Evolutionary conservation across 805 yeast genomes (phyloP), one percentile per base, ranked within the genome.

Genomic region (Metschnikowia peoriensis): DNA sequence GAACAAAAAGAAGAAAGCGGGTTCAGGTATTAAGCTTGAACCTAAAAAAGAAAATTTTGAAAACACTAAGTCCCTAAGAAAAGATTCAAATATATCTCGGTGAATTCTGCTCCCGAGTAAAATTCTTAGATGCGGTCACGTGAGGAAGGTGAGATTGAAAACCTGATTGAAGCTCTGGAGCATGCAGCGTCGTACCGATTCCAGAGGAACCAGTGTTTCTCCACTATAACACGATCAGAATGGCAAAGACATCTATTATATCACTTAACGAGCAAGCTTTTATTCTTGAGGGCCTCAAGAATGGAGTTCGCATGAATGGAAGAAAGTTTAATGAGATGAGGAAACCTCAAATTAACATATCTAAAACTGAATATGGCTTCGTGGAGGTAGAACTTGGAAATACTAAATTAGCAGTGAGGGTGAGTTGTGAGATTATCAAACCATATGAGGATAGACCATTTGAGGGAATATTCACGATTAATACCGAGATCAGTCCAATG

Each of bases 381-480:
- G 96, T 86, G 5, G 89, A 89, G 59, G 85, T 93, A 3, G 71
- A 70, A 14, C 76, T 91, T 66, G 98, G 98, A 0, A 74, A 80
- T 38, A 92, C 98, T 9, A 63, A 64, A 60, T 80, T 89, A 10
- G 78, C 85, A 1, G 90, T 83, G 4, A 77, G 89, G 51, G 84
- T 93, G 6, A 83, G 91, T 15, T 87, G 96, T 10, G 85, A 83
- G 48, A 84, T 94, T 12, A 78, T 82, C 4, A 80, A 82, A 53
- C 99, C 99, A 0, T 86, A 79, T 57, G 96, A 90, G 46, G 96
- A 92, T 59, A 78, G 97, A 50, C 97, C 97, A 0, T 93, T 89
- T 66, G 99, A 94, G 68, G 99, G 99, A 1, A 63, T 88, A 4
- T 91, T 94, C 66, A 76, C 80, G 27, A 91, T 94, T 12, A 82